phyloP scores from a whole-genome alignment of 2,329 filamentous ascomycete genomes.

The Fusarium caatingaense region DNA sequence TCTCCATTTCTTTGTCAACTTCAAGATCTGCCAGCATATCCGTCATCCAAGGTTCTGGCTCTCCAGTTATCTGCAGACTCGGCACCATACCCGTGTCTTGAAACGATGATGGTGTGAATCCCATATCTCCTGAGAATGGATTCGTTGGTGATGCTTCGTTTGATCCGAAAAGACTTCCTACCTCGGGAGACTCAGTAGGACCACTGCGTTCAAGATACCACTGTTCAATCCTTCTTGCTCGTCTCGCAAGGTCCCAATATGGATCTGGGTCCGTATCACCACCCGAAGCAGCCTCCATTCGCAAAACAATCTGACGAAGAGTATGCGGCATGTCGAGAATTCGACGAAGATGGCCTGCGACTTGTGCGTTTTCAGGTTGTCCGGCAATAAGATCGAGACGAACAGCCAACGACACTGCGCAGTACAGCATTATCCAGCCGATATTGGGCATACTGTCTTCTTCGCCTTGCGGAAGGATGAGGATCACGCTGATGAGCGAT shows the following conservation, averaged over 20 bases:
- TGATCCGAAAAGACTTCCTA: conserved; percentile 31
- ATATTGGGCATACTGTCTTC: conserved; percentile 48
- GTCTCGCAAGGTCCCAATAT: conserved; percentile 42
- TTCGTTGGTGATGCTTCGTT: conserved; percentile 26
- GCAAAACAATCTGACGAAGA: conserved; percentile 46
- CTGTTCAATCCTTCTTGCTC: conserved; percentile 37
- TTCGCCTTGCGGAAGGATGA: conserved; percentile 45
- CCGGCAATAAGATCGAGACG: conserved; percentile 49
- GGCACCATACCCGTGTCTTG: conserved; percentile 21
- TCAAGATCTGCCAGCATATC: conserved; percentile 35
- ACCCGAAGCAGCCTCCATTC: conserved; percentile 43
- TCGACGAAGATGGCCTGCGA: conserved; percentile 45
- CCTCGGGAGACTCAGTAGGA: conserved; percentile 29
- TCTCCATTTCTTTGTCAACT: conserved; percentile 32
- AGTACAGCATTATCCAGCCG: conserved; percentile 50
- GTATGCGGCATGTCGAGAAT: conserved; percentile 48
- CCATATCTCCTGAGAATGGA: conserved; percentile 18
- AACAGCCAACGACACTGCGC: conserved; percentile 46
- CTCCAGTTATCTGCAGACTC: conserved; percentile 28
- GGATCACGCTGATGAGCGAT: conserved; percentile 45
- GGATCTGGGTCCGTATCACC: conserved; percentile 35
- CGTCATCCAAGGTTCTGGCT: conserved; percentile 33
- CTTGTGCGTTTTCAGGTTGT: conserved; percentile 40
- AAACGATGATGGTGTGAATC: conserved; percentile 18
- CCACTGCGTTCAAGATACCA: conserved; percentile 39